Evolutionary conservation across 2,329 filamentous ascomycete genomes (phyloP).

Genomic region (Ascochyta clinopodiicola): DNA sequence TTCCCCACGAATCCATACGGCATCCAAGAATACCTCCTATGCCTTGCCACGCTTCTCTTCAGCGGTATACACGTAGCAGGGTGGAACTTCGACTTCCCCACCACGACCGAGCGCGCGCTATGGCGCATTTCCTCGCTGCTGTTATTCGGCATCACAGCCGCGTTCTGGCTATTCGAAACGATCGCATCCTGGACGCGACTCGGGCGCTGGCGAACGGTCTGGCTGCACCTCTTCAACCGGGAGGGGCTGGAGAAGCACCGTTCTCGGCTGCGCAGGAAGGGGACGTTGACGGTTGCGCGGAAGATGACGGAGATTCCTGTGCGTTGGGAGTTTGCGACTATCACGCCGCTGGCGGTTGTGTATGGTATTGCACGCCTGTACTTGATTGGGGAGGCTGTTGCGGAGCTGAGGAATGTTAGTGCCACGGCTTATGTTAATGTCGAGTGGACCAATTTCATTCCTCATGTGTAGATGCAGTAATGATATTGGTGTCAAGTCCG

Average conservation of each 20-base stretch:
- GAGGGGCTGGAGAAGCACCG: slow-evolving; percentile 13
- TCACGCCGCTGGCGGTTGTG: slow-evolving; percentile 25
- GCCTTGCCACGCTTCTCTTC: slow-evolving; percentile 16
- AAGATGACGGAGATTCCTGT: slow-evolving; percentile 24
- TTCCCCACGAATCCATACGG: slow-evolving; percentile 25
- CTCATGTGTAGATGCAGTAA: background rate
- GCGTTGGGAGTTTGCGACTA: slow-evolving; percentile 24
- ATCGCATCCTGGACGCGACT: slow-evolving; percentile 25
- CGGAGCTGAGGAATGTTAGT: slow-evolving; percentile 22
- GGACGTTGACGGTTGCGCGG: slow-evolving; percentile 16
- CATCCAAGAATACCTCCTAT: slow-evolving; percentile 22
- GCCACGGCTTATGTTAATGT: slow-evolving; percentile 27
- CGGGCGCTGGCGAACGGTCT: slow-evolving; percentile 24
- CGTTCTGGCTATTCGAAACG: slow-evolving; percentile 28
- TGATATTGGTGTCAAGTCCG: background rate
- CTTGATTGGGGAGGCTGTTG: slow-evolving; percentile 26
- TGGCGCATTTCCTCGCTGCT: slow-evolving; percentile 21
- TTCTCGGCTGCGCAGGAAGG: slow-evolving; percentile 9
- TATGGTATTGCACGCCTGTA: slow-evolving; percentile 27
- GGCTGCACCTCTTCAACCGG: slow-evolving; percentile 19
- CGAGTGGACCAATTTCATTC: slow-evolving; percentile 30
- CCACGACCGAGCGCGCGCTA: slow-evolving; percentile 8
- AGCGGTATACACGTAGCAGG: slow-evolving; percentile 18
- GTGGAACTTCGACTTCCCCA: slow-evolving; percentile 25
- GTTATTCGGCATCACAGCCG: slow-evolving; percentile 25